Base-by-base conservation (phyloP, 345 rosid species). In the Lepidium didymum region DNA sequence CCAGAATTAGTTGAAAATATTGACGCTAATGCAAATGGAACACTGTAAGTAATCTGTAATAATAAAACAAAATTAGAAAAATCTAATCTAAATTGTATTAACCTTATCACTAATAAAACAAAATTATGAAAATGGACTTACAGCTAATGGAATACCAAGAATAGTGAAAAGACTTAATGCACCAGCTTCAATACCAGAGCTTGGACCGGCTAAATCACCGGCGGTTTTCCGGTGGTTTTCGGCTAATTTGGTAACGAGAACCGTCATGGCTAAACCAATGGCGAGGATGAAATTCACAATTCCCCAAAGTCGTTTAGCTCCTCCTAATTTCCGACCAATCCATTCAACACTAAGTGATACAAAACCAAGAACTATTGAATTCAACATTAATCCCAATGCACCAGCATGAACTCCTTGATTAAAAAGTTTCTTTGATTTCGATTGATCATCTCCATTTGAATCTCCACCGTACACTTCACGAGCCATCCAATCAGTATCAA, bases 401-500 rank as follows among this genome's bases (percentile, higher is more conserved):
- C 98, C 98, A 1, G 83, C 74, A 5, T 83, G 82, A 4, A 91
- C 94, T 0, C 97, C 97, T 3, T 36, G 47, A 12, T 80, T 81
- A 16, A 86, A 92, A 27, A 84, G 15, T 38, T 43, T 71, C 67
- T 65, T 51, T 56, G 70, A 18, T 6, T 45, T 69, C 0, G 13
- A 2, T 1, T 8, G 34, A 2, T 43, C 56, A 0, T 12, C 13
- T 5, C 94, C 89, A 1, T 51, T 51, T 0, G 86, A 74, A 1
- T 54, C 6, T 0, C 98, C 96, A 1, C 98, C 98, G 81, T 82
- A 92, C 63, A 92, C 92, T 77, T 92, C 92, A 25, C 88, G 76
- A 37, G 95, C 98, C 89, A 87, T 81, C 98, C 96, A 92, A 40
- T 91, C 97, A 0, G 97, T 91, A 69, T 89, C 91, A 61, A 71